Percentiles rank a stretch among this genome's conserved stretches.
Conservation (phyloP, 495 filamentous ascomycete species). For the Lophiostoma macrostomum region DNA sequence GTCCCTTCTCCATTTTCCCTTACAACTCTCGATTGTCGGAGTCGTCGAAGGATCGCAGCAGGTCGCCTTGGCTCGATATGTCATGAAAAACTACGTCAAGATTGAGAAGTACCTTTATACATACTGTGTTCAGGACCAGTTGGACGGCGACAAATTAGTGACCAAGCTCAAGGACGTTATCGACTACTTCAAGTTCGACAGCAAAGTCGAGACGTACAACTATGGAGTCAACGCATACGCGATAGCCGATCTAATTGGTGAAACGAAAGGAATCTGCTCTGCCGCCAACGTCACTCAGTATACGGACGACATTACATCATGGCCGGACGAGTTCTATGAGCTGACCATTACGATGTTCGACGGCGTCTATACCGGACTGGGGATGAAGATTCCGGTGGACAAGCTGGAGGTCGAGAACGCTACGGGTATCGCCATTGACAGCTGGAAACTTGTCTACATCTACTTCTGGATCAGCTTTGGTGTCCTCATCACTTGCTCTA, state of each 20-base stretch:
- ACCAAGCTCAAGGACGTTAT: slow-evolving; percentile 10
- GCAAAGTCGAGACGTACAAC: slow-evolving; percentile 16
- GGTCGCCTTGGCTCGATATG: slow-evolving; percentile 29
- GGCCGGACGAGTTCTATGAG: slow-evolving; percentile 1
- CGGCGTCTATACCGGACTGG: slow-evolving; percentile 22
- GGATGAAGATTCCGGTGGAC: slow-evolving; percentile 27
- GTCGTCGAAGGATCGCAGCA: slow-evolving; percentile 33
- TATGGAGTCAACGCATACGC: not conserved
- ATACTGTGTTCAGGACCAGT: slow-evolving; percentile 18
- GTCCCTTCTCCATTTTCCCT: slow-evolving; percentile 32
- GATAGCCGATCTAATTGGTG: slow-evolving; percentile 6
- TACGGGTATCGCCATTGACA: slow-evolving; percentile 12
- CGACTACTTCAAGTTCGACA: slow-evolving; percentile 25
- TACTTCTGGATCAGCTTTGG: slow-evolving; percentile 30
- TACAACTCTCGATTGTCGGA: slow-evolving; percentile 31
- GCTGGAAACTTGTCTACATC: slow-evolving; percentile 26
- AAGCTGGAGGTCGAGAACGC: slow-evolving; percentile 10
- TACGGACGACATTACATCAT: slow-evolving; percentile 1
- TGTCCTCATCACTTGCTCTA: slow-evolving; percentile 21
- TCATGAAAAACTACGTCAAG: slow-evolving; percentile 20
- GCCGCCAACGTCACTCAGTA: slow-evolving; percentile 4
- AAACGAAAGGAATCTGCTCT: slow-evolving; percentile 26
- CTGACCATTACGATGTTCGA: slow-evolving; percentile 10
- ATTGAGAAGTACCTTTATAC: slow-evolving; percentile 14
- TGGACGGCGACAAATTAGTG: slow-evolving; percentile 19